These are phyloP conservation scores for Suillus subalutaceus DNA, from an alignment of 768 basidiomycete species.

Conservation along the genomic window DNA sequence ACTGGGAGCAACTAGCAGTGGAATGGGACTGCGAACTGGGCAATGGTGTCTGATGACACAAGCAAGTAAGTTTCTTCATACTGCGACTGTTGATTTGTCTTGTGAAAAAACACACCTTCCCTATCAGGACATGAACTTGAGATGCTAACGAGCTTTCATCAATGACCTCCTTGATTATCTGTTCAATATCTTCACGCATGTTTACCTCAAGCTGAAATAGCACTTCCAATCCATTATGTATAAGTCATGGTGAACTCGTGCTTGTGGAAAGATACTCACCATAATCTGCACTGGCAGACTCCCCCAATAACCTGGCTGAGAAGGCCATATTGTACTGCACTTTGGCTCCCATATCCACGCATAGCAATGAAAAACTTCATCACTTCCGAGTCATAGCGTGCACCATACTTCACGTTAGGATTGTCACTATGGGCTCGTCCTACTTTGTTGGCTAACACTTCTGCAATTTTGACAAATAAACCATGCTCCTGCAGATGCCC, in stretches of 20 bases:
- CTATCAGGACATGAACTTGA: conserved; percentile 30
- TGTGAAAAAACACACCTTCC: conserved; percentile 22
- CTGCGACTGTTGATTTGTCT: not conserved
- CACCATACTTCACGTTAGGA: conserved; percentile 19
- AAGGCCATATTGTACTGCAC: conserved; percentile 20
- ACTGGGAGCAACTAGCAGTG: not conserved
- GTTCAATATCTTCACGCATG: conserved; percentile 26
- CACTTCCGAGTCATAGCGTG: conserved; percentile 19
- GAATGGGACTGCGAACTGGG: conserved; percentile 12
- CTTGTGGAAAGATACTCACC: too few species aligned
- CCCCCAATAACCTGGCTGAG: not conserved
- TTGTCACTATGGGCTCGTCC: not conserved
- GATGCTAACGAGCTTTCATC: conserved; percentile 24
- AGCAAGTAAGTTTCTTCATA: too few species aligned
- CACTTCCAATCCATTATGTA: too few species aligned
- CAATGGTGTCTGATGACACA: too few species aligned
- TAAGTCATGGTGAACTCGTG: too few species aligned
- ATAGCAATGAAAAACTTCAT: conserved; percentile 25
- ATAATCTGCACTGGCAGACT: too few species aligned
- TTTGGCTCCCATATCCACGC: conserved; percentile 18
- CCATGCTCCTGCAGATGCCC: too few species aligned
- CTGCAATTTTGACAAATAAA: too few species aligned
- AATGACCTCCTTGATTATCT: conserved; percentile 21
- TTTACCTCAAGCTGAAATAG: conserved; percentile 18
- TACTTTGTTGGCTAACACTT: too few species aligned